Evolutionary conservation across 352 stramenopile genomes (phyloP).

Genomic region (Phytophthora hibernalis): DNA sequence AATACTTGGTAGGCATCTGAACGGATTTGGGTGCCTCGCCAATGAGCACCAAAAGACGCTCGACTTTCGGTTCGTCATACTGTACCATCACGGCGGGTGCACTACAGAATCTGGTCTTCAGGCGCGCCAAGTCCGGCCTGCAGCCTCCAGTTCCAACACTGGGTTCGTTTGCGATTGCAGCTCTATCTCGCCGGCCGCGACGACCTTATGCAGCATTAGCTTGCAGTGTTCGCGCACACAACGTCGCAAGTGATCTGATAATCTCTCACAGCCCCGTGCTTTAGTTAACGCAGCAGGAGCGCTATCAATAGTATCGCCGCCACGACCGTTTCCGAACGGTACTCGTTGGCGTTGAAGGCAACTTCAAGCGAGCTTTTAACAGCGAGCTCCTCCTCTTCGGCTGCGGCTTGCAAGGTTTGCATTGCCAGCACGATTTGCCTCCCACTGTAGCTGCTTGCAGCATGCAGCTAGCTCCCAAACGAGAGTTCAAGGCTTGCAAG

Average conservation of each 20-base stretch:
- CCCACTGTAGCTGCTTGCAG: not conserved
- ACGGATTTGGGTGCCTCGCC: too few species aligned
- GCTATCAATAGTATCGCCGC: not conserved
- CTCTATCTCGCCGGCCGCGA: not conserved
- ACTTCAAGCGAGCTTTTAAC: slow-evolving; percentile 2
- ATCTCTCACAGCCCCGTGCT: too few species aligned
- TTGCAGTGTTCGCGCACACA: not conserved
- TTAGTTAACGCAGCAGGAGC: too few species aligned
- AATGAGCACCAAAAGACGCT: not conserved
- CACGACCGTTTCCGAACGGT: slow-evolving; percentile 21
- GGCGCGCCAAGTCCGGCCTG: too few species aligned
- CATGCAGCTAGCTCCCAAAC: not conserved
- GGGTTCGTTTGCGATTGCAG: not conserved
- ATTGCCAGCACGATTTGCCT: not conserved
- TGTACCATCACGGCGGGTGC: not conserved
- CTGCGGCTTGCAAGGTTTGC: not conserved
- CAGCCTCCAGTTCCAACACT: not conserved
- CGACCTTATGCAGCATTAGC: slow-evolving; percentile 23
- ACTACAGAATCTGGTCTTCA: not conserved
- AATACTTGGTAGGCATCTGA: too few species aligned
- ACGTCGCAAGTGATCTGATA: too few species aligned
- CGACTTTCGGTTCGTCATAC: slow-evolving; percentile 12
- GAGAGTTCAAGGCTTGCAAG: not conserved
- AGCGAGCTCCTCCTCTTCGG: not conserved
- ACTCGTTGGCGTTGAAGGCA: slow-evolving; percentile 13